These are phyloP conservation scores for Xylaria intraflava DNA, from an alignment of 495 filamentous ascomycete species.

Conservation along the genomic window DNA sequence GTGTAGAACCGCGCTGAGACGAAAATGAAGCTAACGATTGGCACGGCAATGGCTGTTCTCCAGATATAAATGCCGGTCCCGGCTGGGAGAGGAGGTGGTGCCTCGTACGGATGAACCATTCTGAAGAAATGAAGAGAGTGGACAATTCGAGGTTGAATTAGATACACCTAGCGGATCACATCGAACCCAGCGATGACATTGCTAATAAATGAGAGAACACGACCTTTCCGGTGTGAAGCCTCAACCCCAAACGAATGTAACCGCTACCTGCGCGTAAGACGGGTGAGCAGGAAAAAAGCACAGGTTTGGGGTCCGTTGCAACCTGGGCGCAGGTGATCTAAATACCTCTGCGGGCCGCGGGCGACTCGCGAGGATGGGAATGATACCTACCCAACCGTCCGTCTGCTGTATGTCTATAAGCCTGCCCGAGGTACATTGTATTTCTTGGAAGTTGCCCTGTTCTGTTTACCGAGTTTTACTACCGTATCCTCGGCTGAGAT, in stretches of 20 bases:
- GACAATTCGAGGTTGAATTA: conserved; percentile 1
- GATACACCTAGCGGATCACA: not conserved
- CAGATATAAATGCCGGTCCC: conserved; percentile 27
- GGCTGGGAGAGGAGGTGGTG: conserved; percentile 19
- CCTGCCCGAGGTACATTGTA: no score
- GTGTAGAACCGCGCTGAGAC: conserved; percentile 26
- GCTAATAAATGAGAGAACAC: not conserved
- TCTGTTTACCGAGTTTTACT: no score
- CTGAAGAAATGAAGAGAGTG: not conserved
- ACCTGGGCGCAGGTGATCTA: no score
- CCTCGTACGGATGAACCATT: conserved; percentile 15
- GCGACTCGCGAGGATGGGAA: no score
- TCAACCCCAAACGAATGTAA: not conserved
- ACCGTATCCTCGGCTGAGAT: no score
- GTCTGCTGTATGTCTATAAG: no score
- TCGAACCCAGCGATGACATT: conserved; percentile 9
- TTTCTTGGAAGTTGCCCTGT: no score
- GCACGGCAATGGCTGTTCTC: conserved; percentile 25
- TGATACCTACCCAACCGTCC: no score
- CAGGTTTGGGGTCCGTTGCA: no score
- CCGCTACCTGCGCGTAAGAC: conserved; percentile 5
- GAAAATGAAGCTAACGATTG: conserved; percentile 25
- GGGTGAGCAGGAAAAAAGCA: no score
- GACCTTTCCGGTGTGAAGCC: not conserved
- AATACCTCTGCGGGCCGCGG: no score